A percentile compares a stretch with the other conserved stretches of the same genome.
Evolutionary conservation across 257 asterid species (phyloP).

Genomic region (Rhazya stricta): DNA sequence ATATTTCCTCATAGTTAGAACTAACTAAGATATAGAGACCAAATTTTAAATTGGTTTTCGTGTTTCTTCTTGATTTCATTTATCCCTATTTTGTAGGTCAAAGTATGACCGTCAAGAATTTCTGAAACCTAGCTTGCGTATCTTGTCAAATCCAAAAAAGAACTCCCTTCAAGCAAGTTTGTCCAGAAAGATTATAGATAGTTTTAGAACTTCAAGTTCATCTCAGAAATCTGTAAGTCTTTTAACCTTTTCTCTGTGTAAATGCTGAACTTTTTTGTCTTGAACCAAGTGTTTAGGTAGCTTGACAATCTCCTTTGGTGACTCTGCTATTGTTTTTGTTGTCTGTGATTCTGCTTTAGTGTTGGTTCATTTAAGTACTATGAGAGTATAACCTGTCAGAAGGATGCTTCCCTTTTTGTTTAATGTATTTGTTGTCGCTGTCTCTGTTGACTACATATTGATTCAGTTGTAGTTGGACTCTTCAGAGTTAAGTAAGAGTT

Average conservation of each 20-base stretch:
- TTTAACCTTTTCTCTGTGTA: neutral
- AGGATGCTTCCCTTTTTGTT: neutral
- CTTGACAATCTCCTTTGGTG: neutral
- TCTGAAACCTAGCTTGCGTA: slow-evolving; percentile 95
- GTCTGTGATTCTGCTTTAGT: neutral
- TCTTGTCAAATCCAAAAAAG: slow-evolving; percentile 46
- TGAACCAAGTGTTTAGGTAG: neutral
- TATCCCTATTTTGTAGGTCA: slow-evolving; percentile 42
- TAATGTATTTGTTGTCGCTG: neutral
- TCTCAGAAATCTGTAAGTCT: slow-evolving; percentile 52
- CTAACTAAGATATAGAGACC: neutral
- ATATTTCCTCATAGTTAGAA: neutral
- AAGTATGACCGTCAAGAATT: slow-evolving; percentile 90
- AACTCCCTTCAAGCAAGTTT: slow-evolving; percentile 63
- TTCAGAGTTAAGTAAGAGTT: neutral
- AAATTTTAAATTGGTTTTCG: neutral
- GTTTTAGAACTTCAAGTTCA: slow-evolving; percentile 65
- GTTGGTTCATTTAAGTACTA: neutral
- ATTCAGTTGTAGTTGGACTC: neutral
- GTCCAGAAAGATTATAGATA: slow-evolving; percentile 59
- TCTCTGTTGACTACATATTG: neutral
- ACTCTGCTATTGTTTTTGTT: neutral
- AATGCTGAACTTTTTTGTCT: neutral
- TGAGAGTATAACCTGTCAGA: neutral
- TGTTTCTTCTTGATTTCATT: slow-evolving; percentile 14